These are phyloP conservation scores for Trichosporon ovoides DNA, from an alignment of 1,284 basidiomycete genomes.

Conservation along the genomic window DNA sequence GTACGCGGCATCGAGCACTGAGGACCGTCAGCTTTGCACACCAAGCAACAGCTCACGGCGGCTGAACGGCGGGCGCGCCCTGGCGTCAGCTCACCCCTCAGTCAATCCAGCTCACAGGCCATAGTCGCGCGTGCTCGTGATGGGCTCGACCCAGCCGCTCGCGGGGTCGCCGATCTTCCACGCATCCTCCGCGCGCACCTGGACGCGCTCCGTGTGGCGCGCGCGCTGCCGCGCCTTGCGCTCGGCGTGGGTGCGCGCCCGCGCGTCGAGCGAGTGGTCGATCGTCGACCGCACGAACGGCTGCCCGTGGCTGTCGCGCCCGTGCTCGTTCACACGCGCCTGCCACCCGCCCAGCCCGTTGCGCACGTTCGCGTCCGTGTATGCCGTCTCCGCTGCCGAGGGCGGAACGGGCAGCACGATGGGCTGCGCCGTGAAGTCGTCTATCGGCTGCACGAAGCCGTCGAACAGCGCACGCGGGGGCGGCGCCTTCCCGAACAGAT, in stretches of 20 bases:
- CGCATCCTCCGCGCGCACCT: slow-evolving; percentile 20
- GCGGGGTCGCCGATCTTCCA: slow-evolving; percentile 31
- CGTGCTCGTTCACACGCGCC: background rate
- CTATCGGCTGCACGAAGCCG: background rate
- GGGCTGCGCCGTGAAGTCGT: slow-evolving; percentile 2
- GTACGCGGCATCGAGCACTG: slow-evolving; percentile 32
- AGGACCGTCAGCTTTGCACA: background rate
- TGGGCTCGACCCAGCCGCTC: slow-evolving; percentile 29
- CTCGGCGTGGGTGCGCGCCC: background rate
- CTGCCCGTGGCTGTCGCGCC: slow-evolving; percentile 9
- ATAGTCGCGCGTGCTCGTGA: slow-evolving; percentile 20
- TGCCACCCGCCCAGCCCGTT: slow-evolving; percentile 10
- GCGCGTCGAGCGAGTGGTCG: background rate
- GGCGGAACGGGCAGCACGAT: slow-evolving; percentile 5
- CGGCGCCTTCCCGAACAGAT: too few relatives aligned
- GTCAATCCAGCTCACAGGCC: slow-evolving; percentile 21
- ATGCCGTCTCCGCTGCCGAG: background rate
- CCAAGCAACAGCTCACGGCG: slow-evolving; percentile 23
- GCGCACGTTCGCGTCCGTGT: slow-evolving; percentile 2
- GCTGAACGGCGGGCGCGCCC: slow-evolving; percentile 31
- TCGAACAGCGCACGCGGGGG: background rate
- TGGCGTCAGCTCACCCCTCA: slow-evolving; percentile 10
- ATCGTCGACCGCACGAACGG: slow-evolving; percentile 2
- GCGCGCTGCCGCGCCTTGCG: background rate
- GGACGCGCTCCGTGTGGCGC: background rate